phyloP scores from a whole-genome alignment of 257 asterid species.

The Handroanthus guayacan region DNA sequence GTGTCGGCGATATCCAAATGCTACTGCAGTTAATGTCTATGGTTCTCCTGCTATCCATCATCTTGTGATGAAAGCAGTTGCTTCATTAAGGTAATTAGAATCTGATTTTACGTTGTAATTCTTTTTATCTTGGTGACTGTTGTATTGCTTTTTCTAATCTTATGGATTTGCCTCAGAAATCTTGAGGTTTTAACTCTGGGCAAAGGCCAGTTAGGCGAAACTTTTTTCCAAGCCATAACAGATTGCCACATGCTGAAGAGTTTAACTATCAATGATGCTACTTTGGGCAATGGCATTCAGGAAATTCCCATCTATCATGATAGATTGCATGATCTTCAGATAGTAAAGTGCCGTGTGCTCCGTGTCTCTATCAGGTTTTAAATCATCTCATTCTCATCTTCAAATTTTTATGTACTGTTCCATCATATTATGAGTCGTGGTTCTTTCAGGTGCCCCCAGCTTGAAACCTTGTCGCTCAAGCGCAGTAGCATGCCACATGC shows the following conservation, averaged over 20 bases:
- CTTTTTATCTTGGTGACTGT: not conserved
- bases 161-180: constrained; percentile 58
- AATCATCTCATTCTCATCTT: constrained; percentile 3
- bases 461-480: constrained; percentile 86
- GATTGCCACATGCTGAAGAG: constrained; percentile 80
- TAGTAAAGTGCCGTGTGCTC: constrained; percentile 91
- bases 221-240: constrained; percentile 74
- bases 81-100: constrained; percentile 66
- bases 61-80: constrained; percentile 75
- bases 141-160: constrained; percentile 37
- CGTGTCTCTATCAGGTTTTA: constrained; percentile 89
- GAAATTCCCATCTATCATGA: constrained; percentile 82
- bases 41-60: constrained; percentile 74
- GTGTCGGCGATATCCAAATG: constrained; percentile 92
- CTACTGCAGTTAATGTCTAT: constrained; percentile 78
- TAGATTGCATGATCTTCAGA: constrained; percentile 73
- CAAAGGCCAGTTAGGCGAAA: constrained; percentile 87
- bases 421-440: constrained; percentile 28
- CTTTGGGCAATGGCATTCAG: constrained; percentile 90
- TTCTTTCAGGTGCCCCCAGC: constrained; percentile 83
- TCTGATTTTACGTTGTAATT: constrained; percentile 25
- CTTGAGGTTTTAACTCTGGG: constrained; percentile 92
- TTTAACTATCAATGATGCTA: constrained; percentile 84
- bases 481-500: constrained; percentile 99
- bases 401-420: not conserved